Conservation (phyloP, 1,139 yeast species). For the Lodderomyces margitis region DNA sequence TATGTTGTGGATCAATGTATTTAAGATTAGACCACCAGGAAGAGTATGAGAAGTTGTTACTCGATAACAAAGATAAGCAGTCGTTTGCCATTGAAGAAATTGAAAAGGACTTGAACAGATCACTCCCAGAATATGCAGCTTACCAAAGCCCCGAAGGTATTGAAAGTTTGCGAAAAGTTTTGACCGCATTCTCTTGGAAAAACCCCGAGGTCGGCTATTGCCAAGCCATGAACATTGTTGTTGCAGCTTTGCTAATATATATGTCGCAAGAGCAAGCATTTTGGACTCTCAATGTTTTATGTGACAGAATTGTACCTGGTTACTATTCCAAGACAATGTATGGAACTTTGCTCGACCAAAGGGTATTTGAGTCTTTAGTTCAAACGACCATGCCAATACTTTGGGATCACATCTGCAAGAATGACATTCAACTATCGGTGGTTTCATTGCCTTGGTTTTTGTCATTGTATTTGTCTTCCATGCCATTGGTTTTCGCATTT, state of each 20-base stretch:
- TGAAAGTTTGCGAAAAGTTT: conserved; percentile 74
- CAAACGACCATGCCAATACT: conserved; percentile 86
- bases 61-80: conserved; percentile 56
- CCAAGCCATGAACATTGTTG: conserved; percentile 98
- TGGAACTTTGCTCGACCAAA: conserved; percentile 91
- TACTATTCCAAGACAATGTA: conserved; percentile 98
- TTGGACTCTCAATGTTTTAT: conserved; percentile 82
- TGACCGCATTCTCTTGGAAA: conserved; percentile 95
- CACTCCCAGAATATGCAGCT: conserved; percentile 94
- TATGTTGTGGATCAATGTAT: conserved; percentile 84
- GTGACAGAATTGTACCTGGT: conserved; percentile 88
- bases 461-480: conserved; percentile 82
- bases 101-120: conserved; percentile 91
- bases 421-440: conserved; percentile 92
- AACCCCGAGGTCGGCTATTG: conserved; percentile 98
- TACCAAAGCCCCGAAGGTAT: conserved; percentile 88
- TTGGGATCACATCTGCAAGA: conserved; percentile 74
- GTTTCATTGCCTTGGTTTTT: conserved; percentile 96
- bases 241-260: conserved; percentile 87
- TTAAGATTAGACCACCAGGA: conserved; percentile 61
- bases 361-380: conserved; percentile 87
- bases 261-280: conserved; percentile 98
- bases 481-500: conserved; percentile 94
- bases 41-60: conserved; percentile 57
- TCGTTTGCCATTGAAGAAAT: conserved; percentile 94